These are phyloP conservation scores for Uncinocarpus reesii DNA, from an alignment of 2,329 filamentous ascomycete species.

Conservation along the genomic window DNA sequence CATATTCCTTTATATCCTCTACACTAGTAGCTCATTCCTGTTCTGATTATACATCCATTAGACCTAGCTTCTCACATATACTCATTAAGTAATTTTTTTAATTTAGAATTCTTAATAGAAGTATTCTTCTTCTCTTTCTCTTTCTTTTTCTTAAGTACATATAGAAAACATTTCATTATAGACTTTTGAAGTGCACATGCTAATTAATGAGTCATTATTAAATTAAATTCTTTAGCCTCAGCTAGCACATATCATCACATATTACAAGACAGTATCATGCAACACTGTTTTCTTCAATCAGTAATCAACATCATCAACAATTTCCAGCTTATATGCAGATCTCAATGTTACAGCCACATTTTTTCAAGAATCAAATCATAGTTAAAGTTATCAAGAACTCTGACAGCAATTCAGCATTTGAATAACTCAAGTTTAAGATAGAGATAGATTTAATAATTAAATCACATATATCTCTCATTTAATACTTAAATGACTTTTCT, in stretches of 20 bases:
- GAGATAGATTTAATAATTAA: no score
- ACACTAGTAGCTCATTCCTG: no score
- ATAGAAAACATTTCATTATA: no score
- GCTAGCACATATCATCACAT: neutral
- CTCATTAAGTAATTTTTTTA: no score
- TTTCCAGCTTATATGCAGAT: neutral
- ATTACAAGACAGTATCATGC: neutral
- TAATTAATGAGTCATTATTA: no score
- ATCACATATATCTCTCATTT: no score
- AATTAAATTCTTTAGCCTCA: neutral
- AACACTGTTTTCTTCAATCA: neutral
- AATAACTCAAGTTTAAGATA: neutral
- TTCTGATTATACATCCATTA: no score
- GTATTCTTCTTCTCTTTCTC: neutral
- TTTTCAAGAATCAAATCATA: neutral
- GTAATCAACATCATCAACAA: neutral
- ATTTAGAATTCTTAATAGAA: neutral
- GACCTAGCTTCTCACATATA: no score
- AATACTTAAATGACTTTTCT: no score
- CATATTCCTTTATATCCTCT: no score
- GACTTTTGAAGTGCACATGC: no score
- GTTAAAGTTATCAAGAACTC: neutral
- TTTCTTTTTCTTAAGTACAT: neutral
- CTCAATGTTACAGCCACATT: neutral
- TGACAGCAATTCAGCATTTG: neutral